Conservation (phyloP, 371 early-diverging fungal species). For the Batkoa obscura region DNA sequence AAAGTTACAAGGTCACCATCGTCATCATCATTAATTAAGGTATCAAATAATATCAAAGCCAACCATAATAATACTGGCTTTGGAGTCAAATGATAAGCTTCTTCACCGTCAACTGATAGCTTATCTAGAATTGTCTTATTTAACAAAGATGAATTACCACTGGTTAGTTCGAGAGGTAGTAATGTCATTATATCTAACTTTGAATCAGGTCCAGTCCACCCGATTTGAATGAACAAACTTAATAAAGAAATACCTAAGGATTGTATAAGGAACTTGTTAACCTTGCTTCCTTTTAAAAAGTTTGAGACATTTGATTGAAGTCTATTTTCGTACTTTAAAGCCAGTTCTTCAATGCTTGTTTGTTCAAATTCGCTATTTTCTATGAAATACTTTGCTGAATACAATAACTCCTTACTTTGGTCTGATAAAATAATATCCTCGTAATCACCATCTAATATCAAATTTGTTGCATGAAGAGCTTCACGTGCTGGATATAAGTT, state of each 20-base stretch:
- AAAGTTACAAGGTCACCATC: constrained; percentile 15
- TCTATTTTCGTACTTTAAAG: background rate
- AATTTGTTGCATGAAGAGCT: background rate
- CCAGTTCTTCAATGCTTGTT: too few species aligned
- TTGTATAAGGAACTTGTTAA: background rate
- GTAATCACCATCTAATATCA: background rate
- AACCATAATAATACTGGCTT: constrained; percentile 42
- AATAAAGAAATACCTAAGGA: constrained; percentile 29
- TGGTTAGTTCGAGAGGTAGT: constrained; percentile 14
- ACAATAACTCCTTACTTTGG: background rate
- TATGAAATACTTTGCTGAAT: background rate
- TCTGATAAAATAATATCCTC: background rate
- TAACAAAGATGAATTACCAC: background rate
- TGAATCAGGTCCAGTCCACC: constrained; percentile 41
- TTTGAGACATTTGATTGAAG: background rate
- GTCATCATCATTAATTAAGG: constrained; percentile 10
- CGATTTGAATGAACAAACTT: constrained; percentile 38
- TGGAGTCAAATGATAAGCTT: constrained; percentile 57
- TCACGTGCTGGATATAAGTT: background rate
- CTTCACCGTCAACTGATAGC: constrained; percentile 64
- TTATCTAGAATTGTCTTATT: constrained; percentile 12
- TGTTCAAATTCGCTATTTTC: background rate
- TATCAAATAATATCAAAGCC: constrained; percentile 33
- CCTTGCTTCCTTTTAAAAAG: background rate
- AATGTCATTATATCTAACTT: background rate